These are phyloP conservation scores for Vitis rupestris DNA, from an alignment of 164 flowering plant species.

Conservation along the genomic window DNA sequence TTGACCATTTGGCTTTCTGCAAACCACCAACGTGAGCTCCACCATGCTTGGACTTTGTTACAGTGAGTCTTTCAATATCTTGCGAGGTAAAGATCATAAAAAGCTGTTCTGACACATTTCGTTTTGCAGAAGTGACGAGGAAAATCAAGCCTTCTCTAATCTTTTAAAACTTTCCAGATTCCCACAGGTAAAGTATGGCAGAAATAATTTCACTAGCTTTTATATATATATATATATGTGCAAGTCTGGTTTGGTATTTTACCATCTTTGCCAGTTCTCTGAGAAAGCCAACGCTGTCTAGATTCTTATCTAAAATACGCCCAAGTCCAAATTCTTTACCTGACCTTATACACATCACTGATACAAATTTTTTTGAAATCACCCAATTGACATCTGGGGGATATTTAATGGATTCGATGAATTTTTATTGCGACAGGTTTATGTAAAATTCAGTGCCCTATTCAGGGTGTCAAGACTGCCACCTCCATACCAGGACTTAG, in stretches of 20 bases:
- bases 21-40: constrained; percentile 70
- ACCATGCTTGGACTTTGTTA: not conserved
- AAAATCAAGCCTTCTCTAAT: constrained; percentile 43
- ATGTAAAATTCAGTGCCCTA: constrained; percentile 87
- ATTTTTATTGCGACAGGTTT: constrained; percentile 46
- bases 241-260: too few species aligned
- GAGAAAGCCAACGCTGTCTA: not conserved
- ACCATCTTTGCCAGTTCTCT: not conserved
- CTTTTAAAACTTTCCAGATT: constrained; percentile 72
- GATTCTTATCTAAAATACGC: too few species aligned
- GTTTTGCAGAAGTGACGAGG: constrained; percentile 62
- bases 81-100: constrained; percentile 3
- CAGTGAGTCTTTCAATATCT: constrained; percentile 1
- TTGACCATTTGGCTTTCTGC: constrained; percentile 92
- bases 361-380: too few species aligned
- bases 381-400: too few species aligned
- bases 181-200: constrained; percentile 59
- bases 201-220: not conserved
- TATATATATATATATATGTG: too few species aligned
- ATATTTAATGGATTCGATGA: too few species aligned
- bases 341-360: too few species aligned
- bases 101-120: constrained; percentile 1
- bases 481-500: constrained; percentile 65
- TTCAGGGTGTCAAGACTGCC: constrained; percentile 76
- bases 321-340: too few species aligned